phyloP scores from a whole-genome alignment of 164 flowering plant genomes.

The Taxillus chinensis region DNA sequence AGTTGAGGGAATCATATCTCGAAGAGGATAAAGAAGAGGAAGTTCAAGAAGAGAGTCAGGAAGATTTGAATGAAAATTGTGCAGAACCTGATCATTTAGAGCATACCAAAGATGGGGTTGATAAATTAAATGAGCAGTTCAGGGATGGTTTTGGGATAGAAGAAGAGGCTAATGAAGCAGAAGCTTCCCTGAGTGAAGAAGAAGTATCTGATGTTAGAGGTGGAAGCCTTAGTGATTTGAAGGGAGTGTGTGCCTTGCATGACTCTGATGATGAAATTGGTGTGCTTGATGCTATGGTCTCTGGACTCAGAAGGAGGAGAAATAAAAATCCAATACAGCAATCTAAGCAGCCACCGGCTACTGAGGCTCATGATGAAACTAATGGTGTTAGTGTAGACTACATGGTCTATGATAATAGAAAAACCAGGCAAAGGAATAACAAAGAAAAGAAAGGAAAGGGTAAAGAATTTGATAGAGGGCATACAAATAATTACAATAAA shows the following conservation, averaged over 20 bases:
- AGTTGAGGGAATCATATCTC: constrained; percentile 37
- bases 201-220: constrained; percentile 8
- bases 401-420: constrained; percentile 48
- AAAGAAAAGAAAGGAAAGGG: constrained; percentile 32
- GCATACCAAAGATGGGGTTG: constrained; percentile 19
- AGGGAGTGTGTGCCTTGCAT: constrained; percentile 7
- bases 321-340: constrained; percentile 15
- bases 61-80: constrained; percentile 7
- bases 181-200: constrained; percentile 7
- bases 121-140: constrained; percentile 33
- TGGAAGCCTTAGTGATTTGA: constrained; percentile 7
- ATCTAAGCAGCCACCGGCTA: constrained; percentile 11
- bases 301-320: constrained; percentile 42
- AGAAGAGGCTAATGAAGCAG: constrained; percentile 10
- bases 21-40: constrained; percentile 18
- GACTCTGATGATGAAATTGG: constrained; percentile 45
- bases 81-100: constrained; percentile 7
- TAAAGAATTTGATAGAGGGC: constrained; percentile 9
- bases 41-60: constrained; percentile 13
- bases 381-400: constrained; percentile 27
- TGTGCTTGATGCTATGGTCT: constrained; percentile 61
- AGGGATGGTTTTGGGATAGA: constrained; percentile 21
- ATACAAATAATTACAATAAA: not conserved
- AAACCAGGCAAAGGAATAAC: constrained; percentile 39
- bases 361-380: constrained; percentile 12